Base-by-base conservation (phyloP, 306 rosid genomes). In the Medicago ruthenica region DNA sequence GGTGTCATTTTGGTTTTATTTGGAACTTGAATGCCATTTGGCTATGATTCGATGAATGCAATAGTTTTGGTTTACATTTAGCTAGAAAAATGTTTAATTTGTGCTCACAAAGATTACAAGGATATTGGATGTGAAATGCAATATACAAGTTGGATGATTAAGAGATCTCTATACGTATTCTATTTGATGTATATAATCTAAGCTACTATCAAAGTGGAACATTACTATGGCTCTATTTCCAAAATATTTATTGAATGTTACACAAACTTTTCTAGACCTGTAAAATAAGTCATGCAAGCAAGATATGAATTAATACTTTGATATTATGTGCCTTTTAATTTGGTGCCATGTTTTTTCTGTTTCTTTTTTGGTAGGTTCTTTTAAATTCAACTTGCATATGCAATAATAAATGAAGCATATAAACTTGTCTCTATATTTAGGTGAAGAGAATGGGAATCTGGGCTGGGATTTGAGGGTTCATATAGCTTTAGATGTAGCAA, bases 391-490 rank as follows among this genome's bases (percentile, higher is more conserved):
- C 48, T 74, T 73, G 34, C 54, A 15, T 66, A 22, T 68, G 67
- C 42, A 39, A 14, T 60, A 64, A 4, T 71, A 57, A 24, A 13
- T 22, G 50, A 47, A 47, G 13, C 44, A 61, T 45, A 10, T 51
- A 9, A 61, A 70, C 54, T 75, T 65, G 74, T 51, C 21, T 76
- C 39, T 72, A 9, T 72, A n/a, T 65, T 72, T 71, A 96, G 99
- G 86, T 36, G 89, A 85, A 82, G 85, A 85, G 60, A 77, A 83
- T 67, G 92, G 85, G 78, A 75, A 85, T 9, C 61, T 96, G 84
- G 84, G 86, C 80, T 96, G 99, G 99, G 94, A 90, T 77, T 69
- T 92, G 89, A 88, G 99, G 75, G 94, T 90, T 82, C 89, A 86
- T 62, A 84, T 89, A 77, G 98, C 92, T 75, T 85, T 96, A 77